These are phyloP conservation scores for Scheffersomyces titani DNA, from an alignment of 1,139 yeast species.

Conservation along the genomic window DNA sequence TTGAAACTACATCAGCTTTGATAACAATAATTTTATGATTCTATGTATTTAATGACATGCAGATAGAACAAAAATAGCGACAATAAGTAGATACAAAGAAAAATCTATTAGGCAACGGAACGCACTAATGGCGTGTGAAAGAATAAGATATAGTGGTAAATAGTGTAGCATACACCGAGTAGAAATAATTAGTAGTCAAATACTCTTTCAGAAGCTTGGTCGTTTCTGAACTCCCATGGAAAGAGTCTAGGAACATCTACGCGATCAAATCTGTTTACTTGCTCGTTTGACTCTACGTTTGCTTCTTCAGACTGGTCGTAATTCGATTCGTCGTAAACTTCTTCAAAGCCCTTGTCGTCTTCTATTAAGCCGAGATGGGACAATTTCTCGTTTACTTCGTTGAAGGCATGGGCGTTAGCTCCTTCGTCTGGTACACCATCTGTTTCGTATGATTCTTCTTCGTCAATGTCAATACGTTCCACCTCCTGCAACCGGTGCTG, in stretches of 20 bases:
- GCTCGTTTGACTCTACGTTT: background rate
- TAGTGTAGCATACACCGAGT: background rate
- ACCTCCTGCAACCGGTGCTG: slow-evolving; percentile 20
- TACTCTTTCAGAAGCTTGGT: slow-evolving; percentile 25
- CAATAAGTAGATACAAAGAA: background rate
- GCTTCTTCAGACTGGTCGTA: background rate
- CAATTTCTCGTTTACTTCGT: slow-evolving; percentile 9
- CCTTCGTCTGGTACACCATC: background rate
- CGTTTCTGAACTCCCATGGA: slow-evolving; percentile 38
- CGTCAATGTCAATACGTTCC: slow-evolving; percentile 3
- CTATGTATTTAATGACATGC: background rate
- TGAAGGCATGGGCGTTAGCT: background rate
- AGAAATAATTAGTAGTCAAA: slow-evolving; percentile 19
- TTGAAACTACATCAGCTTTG: background rate
- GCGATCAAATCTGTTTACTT: background rate
- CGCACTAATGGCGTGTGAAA: background rate
- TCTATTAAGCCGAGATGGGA: slow-evolving; percentile 14
- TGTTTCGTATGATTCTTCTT: slow-evolving; percentile 3
- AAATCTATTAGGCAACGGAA: background rate
- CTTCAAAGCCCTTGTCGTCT: slow-evolving; percentile 11
- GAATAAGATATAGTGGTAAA: background rate
- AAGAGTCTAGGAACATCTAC: slow-evolving; percentile 24
- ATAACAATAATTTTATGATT: background rate
- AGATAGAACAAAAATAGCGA: background rate
- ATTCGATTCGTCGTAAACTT: background rate